phyloP scores from a whole-genome alignment of 2,329 filamentous ascomycete species.

The Stachybotrys elegans region DNA sequence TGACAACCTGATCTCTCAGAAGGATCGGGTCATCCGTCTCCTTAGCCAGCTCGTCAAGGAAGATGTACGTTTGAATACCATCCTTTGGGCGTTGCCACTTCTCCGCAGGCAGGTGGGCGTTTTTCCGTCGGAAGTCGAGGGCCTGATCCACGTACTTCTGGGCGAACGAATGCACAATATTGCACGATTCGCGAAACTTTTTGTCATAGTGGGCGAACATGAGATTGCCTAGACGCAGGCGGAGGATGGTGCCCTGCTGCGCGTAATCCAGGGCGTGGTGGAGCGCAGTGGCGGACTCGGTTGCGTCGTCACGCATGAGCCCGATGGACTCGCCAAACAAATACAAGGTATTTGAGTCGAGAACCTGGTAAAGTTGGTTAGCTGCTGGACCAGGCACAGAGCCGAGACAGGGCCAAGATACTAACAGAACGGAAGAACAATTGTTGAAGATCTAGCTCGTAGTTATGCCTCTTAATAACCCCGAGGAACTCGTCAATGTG shows the following conservation, averaged over 20 bases:
- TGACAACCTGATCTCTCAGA: neutral
- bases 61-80: neutral
- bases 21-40: neutral
- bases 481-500: neutral
- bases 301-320: neutral
- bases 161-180: neutral
- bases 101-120: neutral
- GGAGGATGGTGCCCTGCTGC: neutral
- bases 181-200: neutral
- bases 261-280: neutral
- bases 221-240: neutral
- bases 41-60: neutral
- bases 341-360: neutral
- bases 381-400: neutral
- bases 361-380: neutral
- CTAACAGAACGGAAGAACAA: neutral
- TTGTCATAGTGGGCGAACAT: neutral
- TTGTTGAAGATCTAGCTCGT: neutral
- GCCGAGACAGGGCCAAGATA: neutral
- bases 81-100: neutral
- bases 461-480: neutral
- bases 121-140: neutral
- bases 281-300: neutral
- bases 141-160: neutral
- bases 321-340: neutral